phyloP scores from a whole-genome alignment of 495 filamentous ascomycete genomes.

The Aspergillus panamensis region DNA sequence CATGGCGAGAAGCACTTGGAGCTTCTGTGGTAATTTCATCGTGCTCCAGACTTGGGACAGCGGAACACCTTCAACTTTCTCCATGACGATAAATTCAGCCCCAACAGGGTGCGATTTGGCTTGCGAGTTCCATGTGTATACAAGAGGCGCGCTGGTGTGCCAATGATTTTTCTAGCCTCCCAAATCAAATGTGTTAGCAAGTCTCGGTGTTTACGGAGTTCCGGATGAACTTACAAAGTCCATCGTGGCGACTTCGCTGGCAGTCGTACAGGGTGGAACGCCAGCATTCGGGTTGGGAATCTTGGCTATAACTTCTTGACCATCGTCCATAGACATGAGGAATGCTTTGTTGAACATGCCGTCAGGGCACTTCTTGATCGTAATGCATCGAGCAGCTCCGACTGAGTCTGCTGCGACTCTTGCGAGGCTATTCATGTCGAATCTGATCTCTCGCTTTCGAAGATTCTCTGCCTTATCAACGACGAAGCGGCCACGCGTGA shows the following conservation, averaged over 20 bases:
- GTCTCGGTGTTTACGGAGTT: slow-evolving; percentile 7
- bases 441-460: slow-evolving; percentile 32
- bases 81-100: slow-evolving; percentile 40
- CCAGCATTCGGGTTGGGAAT: slow-evolving; percentile 41
- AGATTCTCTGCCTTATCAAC: slow-evolving; percentile 34
- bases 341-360: slow-evolving; percentile 43
- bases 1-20: slow-evolving; percentile 33
- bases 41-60: slow-evolving; percentile 29
- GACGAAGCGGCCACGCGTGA: slow-evolving; percentile 37
- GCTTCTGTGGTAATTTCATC: slow-evolving; percentile 28
- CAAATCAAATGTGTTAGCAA: slow-evolving; percentile 15
- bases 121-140: slow-evolving; percentile 28
- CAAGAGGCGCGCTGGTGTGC: slow-evolving; percentile 29
- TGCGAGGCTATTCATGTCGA: slow-evolving; percentile 35
- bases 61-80: slow-evolving; percentile 27
- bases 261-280: slow-evolving; percentile 30
- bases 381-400: slow-evolving; percentile 30
- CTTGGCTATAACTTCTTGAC: slow-evolving; percentile 34
- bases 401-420: slow-evolving; percentile 33
- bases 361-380: slow-evolving; percentile 33
- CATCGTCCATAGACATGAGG: slow-evolving; percentile 40
- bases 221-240: slow-evolving; percentile 31
- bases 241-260: slow-evolving; percentile 43
- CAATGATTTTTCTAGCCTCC: slow-evolving; percentile 24
- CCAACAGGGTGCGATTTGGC: slow-evolving; percentile 29